A percentile compares a stretch with the other conserved stretches of the same genome.
Evolutionary conservation across 2,329 filamentous ascomycete species (phyloP).

Genomic region (Hypoxylon sp.): DNA sequence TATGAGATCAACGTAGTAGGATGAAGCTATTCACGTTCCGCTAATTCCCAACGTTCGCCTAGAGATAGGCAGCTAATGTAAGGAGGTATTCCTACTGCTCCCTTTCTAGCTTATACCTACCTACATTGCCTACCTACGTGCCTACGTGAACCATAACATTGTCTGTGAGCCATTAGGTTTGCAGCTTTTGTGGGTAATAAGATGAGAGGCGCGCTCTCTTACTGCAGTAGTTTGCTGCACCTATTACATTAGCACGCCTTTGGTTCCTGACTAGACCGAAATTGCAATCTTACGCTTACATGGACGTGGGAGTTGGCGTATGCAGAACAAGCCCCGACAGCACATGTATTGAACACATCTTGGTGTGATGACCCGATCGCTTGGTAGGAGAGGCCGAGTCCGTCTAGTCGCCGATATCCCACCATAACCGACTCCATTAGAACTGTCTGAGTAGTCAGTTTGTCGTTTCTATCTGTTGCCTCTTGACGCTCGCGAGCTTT

Average conservation of each 20-base stretch:
- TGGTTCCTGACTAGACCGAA: conserved; percentile 43
- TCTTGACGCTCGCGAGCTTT: background rate
- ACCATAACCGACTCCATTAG: background rate
- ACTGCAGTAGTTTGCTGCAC: conserved; percentile 39
- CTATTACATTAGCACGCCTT: conserved; percentile 40
- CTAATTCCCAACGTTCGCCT: background rate
- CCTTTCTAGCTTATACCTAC: conserved; percentile 4
- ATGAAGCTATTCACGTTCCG: conserved; percentile 13
- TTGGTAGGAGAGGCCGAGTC: conserved; percentile 2
- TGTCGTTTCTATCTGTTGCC: conserved; percentile 1
- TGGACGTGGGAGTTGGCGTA: conserved; percentile 29
- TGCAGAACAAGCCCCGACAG: conserved; percentile 27
- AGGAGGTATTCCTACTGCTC: conserved; percentile 9
- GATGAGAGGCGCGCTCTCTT: conserved; percentile 18
- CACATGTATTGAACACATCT: conserved; percentile 30
- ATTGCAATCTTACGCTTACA: conserved; percentile 43
- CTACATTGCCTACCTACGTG: conserved; percentile 4
- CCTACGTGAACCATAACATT: conserved; percentile 12
- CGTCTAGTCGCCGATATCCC: conserved; percentile 7
- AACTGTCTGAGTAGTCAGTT: background rate
- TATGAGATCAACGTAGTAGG: conserved; percentile 30
- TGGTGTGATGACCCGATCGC: conserved; percentile 6
- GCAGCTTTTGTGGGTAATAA: conserved; percentile 29
- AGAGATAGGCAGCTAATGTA: conserved; percentile 5
- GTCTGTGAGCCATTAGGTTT: conserved; percentile 17